A percentile compares a stretch with the other conserved stretches of the same genome.
These are phyloP conservation scores for Magnusiomyces magnusii DNA, from an alignment of 1,139 yeast genomes.

Conservation along the genomic window DNA sequence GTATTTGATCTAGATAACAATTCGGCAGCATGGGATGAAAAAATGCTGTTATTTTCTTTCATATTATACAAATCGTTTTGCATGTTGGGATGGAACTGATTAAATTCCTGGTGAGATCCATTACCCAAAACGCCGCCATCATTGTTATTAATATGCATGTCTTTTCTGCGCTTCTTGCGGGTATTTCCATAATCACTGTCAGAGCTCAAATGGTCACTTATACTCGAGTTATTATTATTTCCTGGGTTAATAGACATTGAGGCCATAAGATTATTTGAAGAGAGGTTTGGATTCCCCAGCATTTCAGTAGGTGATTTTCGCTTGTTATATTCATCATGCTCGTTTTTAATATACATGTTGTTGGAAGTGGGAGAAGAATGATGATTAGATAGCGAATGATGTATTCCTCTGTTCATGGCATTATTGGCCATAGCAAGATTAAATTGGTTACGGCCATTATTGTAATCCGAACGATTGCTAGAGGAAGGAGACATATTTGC, in stretches of 20 bases:
- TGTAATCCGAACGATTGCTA: neutral
- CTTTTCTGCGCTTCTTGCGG: neutral
- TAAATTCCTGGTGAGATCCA: neutral
- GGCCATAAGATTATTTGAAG: neutral
- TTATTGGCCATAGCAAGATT: no score
- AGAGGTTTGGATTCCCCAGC: neutral
- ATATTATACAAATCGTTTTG: neutral
- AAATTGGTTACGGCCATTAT: neutral
- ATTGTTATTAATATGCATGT: neutral
- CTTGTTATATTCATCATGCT: neutral
- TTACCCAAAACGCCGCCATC: neutral
- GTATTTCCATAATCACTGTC: neutral
- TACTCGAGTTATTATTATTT: neutral
- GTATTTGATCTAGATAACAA: neutral
- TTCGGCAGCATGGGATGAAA: neutral
- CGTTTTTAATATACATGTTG: neutral
- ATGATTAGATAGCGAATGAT: neutral
- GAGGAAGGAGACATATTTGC: neutral
- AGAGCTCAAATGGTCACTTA: neutral
- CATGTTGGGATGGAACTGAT: neutral
- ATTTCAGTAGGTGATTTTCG: neutral
- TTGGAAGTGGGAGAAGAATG: conserved; percentile 7
- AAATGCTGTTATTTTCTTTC: neutral
- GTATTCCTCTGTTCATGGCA: neutral
- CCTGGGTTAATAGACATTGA: neutral